Conservation (phyloP, 169 alveolate genomes). For the Cryptosporidium parvum region DNA sequence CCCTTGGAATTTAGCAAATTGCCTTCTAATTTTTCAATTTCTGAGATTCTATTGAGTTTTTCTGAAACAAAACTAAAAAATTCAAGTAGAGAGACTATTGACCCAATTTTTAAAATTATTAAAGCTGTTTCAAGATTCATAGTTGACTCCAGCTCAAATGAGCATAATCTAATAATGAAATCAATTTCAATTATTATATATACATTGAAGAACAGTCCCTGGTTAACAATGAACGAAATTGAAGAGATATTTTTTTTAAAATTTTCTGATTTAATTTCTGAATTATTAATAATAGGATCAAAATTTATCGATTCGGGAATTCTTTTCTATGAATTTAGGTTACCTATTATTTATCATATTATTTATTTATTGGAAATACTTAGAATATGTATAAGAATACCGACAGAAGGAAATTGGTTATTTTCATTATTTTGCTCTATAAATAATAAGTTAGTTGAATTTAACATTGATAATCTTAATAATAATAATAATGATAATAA, state of each 20-base stretch:
- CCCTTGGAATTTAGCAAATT: conserved; percentile 34
- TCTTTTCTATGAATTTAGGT: background rate
- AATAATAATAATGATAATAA: background rate
- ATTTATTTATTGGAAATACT: conserved; percentile 51
- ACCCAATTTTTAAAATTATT: conserved; percentile 32
- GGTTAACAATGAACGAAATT: conserved; percentile 21
- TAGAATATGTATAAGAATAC: conserved; percentile 33
- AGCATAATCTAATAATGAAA: conserved; percentile 1
- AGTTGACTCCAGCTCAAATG: background rate
- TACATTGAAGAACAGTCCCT: background rate
- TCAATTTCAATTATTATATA: conserved; percentile 16
- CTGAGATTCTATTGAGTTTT: conserved; percentile 4
- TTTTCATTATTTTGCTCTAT: background rate
- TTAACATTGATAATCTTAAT: background rate
- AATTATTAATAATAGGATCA: background rate
- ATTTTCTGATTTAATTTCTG: background rate
- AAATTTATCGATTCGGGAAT: conserved; percentile 30
- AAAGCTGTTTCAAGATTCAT: background rate
- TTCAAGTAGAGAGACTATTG: conserved; percentile 10
- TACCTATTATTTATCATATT: conserved; percentile 40
- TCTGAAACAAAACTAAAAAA: background rate
- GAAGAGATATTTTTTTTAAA: conserved; percentile 27
- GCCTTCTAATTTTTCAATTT: conserved; percentile 37
- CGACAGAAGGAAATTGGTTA: conserved; percentile 27
- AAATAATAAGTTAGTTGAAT: background rate